Evolutionary conservation across 768 basidiomycete species (phyloP), one percentile per base, ranked within the genome.

Genomic region (Mycena galopus): DNA sequence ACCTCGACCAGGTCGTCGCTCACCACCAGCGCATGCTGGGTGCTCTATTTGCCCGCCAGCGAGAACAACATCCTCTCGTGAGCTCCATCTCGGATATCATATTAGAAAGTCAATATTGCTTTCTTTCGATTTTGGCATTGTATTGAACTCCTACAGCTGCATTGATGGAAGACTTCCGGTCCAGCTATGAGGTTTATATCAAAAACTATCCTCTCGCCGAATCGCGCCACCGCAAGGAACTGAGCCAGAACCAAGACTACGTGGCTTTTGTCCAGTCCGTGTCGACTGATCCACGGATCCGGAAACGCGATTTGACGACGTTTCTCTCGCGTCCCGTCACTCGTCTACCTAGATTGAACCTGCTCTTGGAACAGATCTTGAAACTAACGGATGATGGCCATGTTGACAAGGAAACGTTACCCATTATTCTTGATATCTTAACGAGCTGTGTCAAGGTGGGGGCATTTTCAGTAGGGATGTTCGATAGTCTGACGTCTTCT

Each of bases 191-290:
- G 73, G 85, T 85, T 0, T 96, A 96, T 80, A 94, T 96, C 81
- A 94, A 96, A 77, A 91, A 96, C 72, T 97, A 96, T 72, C 96
- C 96, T 4, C 85, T 97, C 55, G 90, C 96, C 1, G 94, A 96
- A 78, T 93, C 94, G 12, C 87, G 86, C 29, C 94, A 97, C 76
- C 92, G 93, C 62, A 88, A 90, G 33, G 94, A 97, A 78, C 86
- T 94, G 51, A 90, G 88, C 65, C 85, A 84, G 32, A 97, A 95
- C 79, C 82, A 86, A 14, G 82, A 81, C 3, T 97, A 97, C 79
- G 88, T 88, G 68, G 79, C 82, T 23, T 95, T 96, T 76, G 83
- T 94, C 32, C 88, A 91, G 76, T 85, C 86, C 30, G 88, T 89
- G 42, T 86, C 90, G 2, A 84, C 85, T 53, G 90, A 95, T 73